Conservation (phyloP, 23 red algal genomes). For the Gracilariopsis chorda region DNA sequence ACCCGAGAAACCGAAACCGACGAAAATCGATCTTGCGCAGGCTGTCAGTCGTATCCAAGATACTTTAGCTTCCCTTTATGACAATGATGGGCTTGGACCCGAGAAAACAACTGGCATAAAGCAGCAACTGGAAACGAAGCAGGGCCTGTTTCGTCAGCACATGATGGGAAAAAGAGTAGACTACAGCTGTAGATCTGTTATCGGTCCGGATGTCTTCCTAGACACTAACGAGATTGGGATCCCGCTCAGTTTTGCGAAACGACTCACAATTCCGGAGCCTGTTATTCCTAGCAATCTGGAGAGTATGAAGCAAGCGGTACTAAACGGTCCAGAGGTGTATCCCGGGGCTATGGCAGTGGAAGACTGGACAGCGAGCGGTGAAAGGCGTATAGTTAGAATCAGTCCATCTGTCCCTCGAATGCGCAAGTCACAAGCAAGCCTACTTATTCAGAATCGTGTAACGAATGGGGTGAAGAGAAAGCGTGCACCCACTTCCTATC, state of each 20-base stretch:
- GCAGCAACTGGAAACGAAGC: slow-evolving; percentile 94
- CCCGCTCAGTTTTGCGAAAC: slow-evolving; percentile 89
- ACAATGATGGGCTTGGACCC: slow-evolving; percentile 48
- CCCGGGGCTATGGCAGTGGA: slow-evolving; percentile 87
- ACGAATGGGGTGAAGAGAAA: slow-evolving; percentile 18
- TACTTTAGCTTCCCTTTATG: slow-evolving; percentile 59
- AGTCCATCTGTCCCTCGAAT: neutral
- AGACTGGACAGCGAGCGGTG: slow-evolving; percentile 50
- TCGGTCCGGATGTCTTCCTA: slow-evolving; percentile 95
- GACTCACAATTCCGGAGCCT: slow-evolving; percentile 72
- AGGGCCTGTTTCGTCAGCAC: slow-evolving; percentile 92
- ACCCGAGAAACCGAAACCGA: neutral
- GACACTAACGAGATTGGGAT: slow-evolving; percentile 98
- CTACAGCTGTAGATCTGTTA: slow-evolving; percentile 93
- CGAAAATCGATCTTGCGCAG: neutral
- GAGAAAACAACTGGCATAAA: slow-evolving; percentile 73
- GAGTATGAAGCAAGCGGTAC: slow-evolving; percentile 57
- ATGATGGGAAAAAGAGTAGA: slow-evolving; percentile 99
- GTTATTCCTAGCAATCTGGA: slow-evolving; percentile 63
- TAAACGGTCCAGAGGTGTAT: slow-evolving; percentile 73
- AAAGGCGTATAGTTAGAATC: slow-evolving; percentile 27
- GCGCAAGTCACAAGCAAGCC: slow-evolving; percentile 31
- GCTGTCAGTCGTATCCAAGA: slow-evolving; percentile 53
- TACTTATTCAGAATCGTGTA: slow-evolving; percentile 29
- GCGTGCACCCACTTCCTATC: neutral